These are phyloP conservation scores for Flagelloscypha sp. DNA, from an alignment of 768 basidiomycete species.

Conservation along the genomic window DNA sequence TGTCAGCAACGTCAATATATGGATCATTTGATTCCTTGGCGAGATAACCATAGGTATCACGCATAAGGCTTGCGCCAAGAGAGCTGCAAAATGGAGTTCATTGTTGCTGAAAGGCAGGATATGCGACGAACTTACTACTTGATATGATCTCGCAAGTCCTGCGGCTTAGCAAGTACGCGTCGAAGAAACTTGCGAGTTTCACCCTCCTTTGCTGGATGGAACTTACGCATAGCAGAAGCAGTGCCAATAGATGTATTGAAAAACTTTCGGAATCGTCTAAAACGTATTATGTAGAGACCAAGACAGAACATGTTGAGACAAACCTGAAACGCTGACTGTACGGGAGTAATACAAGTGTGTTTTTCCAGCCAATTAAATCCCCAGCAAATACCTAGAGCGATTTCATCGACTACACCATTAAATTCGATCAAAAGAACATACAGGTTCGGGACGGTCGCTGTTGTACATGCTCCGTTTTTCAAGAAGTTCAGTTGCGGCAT, in stretches of 20 bases:
- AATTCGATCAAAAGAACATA: conserved; percentile 11
- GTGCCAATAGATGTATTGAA: conserved; percentile 46
- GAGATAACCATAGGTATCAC: conserved; percentile 48
- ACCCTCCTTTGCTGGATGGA: conserved; percentile 33
- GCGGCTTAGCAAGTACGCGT: conserved; percentile 38
- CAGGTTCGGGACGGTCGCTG: conserved; percentile 52
- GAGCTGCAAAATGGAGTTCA: conserved; percentile 25
- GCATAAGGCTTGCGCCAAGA: conserved; percentile 44
- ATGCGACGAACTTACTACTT: conserved; percentile 30
- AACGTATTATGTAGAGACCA: conserved; percentile 12
- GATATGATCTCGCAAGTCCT: conserved; percentile 36
- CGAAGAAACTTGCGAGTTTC: conserved; percentile 43
- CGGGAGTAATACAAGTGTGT: conserved; percentile 46
- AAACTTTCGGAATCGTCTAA: conserved; percentile 43
- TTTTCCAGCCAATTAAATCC: conserved; percentile 51
- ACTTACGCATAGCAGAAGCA: conserved; percentile 31
- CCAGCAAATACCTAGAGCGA: conserved; percentile 33
- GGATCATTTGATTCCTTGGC: conserved; percentile 43
- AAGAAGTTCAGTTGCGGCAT: conserved; percentile 46
- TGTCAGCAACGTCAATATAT: conserved; percentile 43
- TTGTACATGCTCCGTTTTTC: conserved; percentile 62
- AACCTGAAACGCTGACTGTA: conserved; percentile 49
- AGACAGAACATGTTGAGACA: background rate
- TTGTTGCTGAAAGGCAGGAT: background rate
- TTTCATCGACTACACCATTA: conserved; percentile 28